Conservation (phyloP, 140 eudicot genomes). For the Stevia rebaudiana region DNA sequence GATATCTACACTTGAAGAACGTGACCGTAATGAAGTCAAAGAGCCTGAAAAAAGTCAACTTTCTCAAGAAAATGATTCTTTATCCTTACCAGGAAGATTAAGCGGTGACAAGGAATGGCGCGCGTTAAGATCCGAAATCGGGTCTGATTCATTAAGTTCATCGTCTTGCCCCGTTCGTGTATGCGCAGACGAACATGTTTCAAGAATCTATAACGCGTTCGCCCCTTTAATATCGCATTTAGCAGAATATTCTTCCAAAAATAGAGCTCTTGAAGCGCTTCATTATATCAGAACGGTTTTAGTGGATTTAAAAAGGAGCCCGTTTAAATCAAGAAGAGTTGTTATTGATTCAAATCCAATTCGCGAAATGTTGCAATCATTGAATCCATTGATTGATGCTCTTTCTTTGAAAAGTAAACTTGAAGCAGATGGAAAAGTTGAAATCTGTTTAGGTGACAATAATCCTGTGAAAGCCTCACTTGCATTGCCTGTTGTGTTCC, state of each 20-base stretch:
- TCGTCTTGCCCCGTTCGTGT: slow-evolving; percentile 78
- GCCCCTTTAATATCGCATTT: slow-evolving; percentile 42
- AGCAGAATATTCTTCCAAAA: slow-evolving; percentile 41
- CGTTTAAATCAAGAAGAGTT: slow-evolving; percentile 57
- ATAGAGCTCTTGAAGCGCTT: slow-evolving; percentile 49
- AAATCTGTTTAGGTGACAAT: slow-evolving; percentile 49
- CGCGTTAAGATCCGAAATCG: slow-evolving; percentile 69
- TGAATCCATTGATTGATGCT: slow-evolving; percentile 54
- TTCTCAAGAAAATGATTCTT: slow-evolving; percentile 43
- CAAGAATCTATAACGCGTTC: slow-evolving; percentile 68
- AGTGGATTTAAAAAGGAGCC: slow-evolving; percentile 55
- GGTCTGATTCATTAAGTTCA: slow-evolving; percentile 58
- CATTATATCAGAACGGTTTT: slow-evolving; percentile 44
- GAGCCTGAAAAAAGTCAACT: slow-evolving; percentile 49
- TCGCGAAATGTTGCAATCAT: slow-evolving; percentile 39
- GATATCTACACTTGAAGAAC: slow-evolving; percentile 56
- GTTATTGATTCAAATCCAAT: slow-evolving; percentile 35
- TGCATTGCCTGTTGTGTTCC: slow-evolving; percentile 83
- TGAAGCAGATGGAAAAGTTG: slow-evolving; percentile 43
- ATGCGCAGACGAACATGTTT: slow-evolving; percentile 79
- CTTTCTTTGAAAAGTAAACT: slow-evolving; percentile 57
- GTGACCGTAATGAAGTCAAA: slow-evolving; percentile 54
- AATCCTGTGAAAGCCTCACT: slow-evolving; percentile 71
- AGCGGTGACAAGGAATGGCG: slow-evolving; percentile 95
- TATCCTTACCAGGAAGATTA: slow-evolving; percentile 85